Base-by-base conservation (phyloP, 176 grass and related monocot genomes). In the Tillandsia fasciculata region DNA sequence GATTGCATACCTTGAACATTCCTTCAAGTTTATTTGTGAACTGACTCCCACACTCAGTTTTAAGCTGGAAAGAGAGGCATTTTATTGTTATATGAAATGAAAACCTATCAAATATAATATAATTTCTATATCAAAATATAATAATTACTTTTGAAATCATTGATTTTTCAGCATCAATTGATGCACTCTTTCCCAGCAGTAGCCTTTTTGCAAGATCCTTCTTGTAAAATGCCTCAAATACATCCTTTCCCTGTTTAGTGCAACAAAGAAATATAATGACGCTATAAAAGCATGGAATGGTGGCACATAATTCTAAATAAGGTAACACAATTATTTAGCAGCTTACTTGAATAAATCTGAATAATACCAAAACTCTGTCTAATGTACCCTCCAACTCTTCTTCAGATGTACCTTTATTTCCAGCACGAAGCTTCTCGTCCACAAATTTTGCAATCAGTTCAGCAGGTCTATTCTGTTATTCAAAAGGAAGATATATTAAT, bases 41-140 rank as follows among this genome's bases (percentile, higher is more conserved):
- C 78, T 99, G 95, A 84, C 95, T 99, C 65, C 95, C 95, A n/a
- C 95, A 99, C 75, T 99, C 95, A 82, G 95, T 99, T 90, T 99
- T 99, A 57, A 99, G 87, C 95, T 99, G 87, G 69, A 87, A 76
- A 83, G 17, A 74, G 33, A 75, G 74, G 73, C 49, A 74, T 49
- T 23, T 66, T 68, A 17, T 12, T 73, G 14, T 75, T 77, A 20
- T 48, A 49, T 53, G 13, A n/a, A 9, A 64, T 51, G 11, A 11
- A 13, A 51, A 52, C 2, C 49, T 5, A 29, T 17, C 65, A 27
- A 64, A 27, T 74, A 59, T 71, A 80, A 49, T 64, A 77, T 54
- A 9, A 64, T 42, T 12, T 69, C 2, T 28, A 65, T 75, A 83
- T 18, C 3, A 9, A 2, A 61, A 61, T 2, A 48, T 33, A 64